Evolutionary conservation across 192 early-diverging fungal genomes (phyloP), one percentile per base, ranked within the genome.

Genomic region (Piromyces sp.): DNA sequence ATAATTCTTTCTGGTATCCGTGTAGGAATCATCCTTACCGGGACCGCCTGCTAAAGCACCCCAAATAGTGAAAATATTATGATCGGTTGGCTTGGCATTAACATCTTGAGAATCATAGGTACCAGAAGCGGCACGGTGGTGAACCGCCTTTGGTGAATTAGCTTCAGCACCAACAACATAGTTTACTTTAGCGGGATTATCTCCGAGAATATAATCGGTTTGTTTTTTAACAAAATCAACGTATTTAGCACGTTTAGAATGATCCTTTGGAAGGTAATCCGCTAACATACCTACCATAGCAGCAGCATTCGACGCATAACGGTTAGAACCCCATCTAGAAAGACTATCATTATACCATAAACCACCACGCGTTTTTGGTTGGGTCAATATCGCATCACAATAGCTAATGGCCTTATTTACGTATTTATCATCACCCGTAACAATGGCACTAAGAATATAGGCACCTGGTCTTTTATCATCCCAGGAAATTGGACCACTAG

Each of bases 31-130:
- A 30, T 86, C 82, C 79, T 88, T 87, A 40, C 84, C 84, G 3
- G 91, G 91, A 42, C 91, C 91, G 22, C 89, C 89, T 14, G 91
- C 89, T 30, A 92, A 80, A 19, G 88, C 88, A 19, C 91, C 91
- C 81, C 89, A 90, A 22, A 92, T 83, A 0, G 89, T 82, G 58
- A 87, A 81, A 22, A 80, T 28, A 38, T 86, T 85, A 78, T 80
- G 5, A 81, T 78, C 29, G 88, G 89, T 5, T 29, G 58, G 30
- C 84, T 81, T 51, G 16, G 42, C 42, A 51, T 51, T 51, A 22
- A 3, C 3, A 51, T 51, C 42, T 51, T 51, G 42, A 51, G 42
- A 19, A 89, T 86, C 30, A 88, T 86, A 29, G 28, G 79, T 15
- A 19, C 91, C 91, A 6, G 89, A 86, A 0, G 91, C 90, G 30